Conservation (phyloP, 805 yeast species). For the Wickerhamomyces sydowiorum region DNA sequence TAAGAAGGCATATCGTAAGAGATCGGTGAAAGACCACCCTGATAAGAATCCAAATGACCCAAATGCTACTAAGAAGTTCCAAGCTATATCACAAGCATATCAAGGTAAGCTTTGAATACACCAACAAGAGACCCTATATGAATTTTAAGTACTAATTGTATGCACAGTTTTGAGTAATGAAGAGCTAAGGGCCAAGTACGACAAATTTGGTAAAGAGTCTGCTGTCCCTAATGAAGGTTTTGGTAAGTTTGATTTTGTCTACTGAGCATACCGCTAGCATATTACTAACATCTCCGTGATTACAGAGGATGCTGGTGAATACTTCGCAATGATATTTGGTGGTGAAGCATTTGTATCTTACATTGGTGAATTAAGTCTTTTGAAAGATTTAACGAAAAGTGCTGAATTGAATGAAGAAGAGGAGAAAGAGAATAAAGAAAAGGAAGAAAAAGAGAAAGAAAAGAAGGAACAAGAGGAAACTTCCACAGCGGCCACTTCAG, state of each 20-base stretch:
- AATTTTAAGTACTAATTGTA: too few species aligned
- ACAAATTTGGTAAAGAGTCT: slow-evolving; percentile 69
- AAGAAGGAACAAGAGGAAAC: slow-evolving; percentile 17
- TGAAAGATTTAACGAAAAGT: slow-evolving; percentile 67
- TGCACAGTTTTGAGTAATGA: slow-evolving; percentile 60
- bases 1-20: slow-evolving; percentile 74
- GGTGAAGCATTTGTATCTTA: slow-evolving; percentile 84
- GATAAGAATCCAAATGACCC: slow-evolving; percentile 79
- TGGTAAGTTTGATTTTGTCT: slow-evolving; percentile 25
- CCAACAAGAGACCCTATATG: too few species aligned
- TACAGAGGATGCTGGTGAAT: slow-evolving; percentile 55
- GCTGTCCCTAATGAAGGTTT: slow-evolving; percentile 67
- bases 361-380: slow-evolving; percentile 81
- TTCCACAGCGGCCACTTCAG: neutral
- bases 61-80: slow-evolving; percentile 65
- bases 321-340: slow-evolving; percentile 71
- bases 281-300: neutral
- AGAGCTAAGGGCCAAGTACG: slow-evolving; percentile 58
- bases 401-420: slow-evolving; percentile 45
- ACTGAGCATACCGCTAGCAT: neutral
- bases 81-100: slow-evolving; percentile 61
- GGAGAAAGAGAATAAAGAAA: slow-evolving; percentile 31
- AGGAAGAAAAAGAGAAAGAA: slow-evolving; percentile 26
- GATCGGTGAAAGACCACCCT: slow-evolving; percentile 73
- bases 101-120: slow-evolving; percentile 29